A percentile compares a stretch with the other conserved stretches of the same genome.
These are phyloP conservation scores for Ceratocystis huliohia DNA, from an alignment of 2,329 filamentous ascomycete species.

Conservation along the genomic window DNA sequence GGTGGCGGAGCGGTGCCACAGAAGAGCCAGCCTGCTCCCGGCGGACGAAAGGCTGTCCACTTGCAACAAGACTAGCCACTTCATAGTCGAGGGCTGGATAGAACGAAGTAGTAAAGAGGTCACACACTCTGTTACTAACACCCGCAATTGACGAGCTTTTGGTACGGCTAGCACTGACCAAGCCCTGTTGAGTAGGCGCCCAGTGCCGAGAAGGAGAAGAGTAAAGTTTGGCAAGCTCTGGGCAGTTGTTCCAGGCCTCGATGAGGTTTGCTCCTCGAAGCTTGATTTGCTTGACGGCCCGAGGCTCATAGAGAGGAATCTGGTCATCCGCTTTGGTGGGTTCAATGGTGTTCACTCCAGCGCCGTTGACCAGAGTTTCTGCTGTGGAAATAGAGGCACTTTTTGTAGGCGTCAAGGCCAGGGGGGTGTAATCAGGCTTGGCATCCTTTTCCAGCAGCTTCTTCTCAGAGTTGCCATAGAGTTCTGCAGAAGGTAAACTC, in stretches of 20 bases:
- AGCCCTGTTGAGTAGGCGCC: not conserved
- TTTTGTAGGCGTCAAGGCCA: not conserved
- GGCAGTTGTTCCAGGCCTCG: not conserved
- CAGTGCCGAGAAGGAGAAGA: not conserved
- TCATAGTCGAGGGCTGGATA: not conserved
- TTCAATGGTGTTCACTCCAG: not conserved
- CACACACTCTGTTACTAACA: not conserved
- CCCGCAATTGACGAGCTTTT: not conserved
- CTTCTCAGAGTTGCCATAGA: not conserved
- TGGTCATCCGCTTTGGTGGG: not conserved
- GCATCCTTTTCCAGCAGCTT: not conserved
- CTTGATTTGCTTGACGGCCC: not conserved
- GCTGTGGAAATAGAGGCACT: not conserved
- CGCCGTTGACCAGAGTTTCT: not conserved
- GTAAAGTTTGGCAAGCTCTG: not conserved
- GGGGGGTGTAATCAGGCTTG: not conserved
- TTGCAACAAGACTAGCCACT: not conserved
- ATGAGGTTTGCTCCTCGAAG: not conserved
- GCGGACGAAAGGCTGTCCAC: not conserved
- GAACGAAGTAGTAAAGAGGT: not conserved
- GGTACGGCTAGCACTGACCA: not conserved
- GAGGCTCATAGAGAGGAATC: not conserved
- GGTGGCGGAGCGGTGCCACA: not conserved
- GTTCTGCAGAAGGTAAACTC: not conserved
- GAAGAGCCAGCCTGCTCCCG: not conserved